Evolutionary conservation across 1,139 yeast genomes (phyloP).

Genomic region (Candida sanyaensis): DNA sequence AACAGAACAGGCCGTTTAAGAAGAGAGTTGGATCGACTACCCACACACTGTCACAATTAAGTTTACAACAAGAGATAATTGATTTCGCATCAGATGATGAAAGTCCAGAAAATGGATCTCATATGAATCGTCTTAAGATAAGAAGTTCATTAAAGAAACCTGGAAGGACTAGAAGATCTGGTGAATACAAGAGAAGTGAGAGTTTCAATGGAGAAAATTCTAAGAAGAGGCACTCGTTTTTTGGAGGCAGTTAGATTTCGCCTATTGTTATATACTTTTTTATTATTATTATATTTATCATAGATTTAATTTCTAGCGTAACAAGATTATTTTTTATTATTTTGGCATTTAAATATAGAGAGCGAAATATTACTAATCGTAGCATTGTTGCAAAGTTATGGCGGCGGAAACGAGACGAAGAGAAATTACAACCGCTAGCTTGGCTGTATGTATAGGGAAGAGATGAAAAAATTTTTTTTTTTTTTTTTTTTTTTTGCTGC

Average conservation of each 20-base stretch:
- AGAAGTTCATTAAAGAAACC: conserved; percentile 42
- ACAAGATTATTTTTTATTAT: neutral
- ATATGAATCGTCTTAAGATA: conserved; percentile 45
- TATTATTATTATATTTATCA: neutral
- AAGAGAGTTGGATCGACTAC: conserved; percentile 30
- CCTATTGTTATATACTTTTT: neutral
- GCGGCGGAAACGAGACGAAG: neutral
- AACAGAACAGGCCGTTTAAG: conserved; percentile 30
- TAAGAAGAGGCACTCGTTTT: conserved; percentile 33
- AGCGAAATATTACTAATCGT: neutral
- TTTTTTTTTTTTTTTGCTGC: neutral
- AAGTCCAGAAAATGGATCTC: conserved; percentile 38
- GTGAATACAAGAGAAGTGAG: conserved; percentile 39
- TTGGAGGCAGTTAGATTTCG: conserved; percentile 20
- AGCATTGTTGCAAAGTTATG: neutral
- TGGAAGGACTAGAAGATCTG: conserved; percentile 28
- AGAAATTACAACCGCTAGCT: no score
- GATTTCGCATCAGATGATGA: conserved; percentile 54
- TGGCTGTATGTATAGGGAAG: no score
- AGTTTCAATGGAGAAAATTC: conserved; percentile 24
- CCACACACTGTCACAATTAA: conserved; percentile 34
- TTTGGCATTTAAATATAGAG: conserved; percentile 4
- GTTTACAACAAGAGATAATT: conserved; percentile 46
- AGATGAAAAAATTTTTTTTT: conserved; percentile 2
- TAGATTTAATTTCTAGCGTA: conserved; percentile 5